A percentile compares a stretch with the other conserved stretches of the same genome.
Evolutionary conservation across 768 basidiomycete species (phyloP).

Genomic region (Cantharellus cinnabarinus): DNA sequence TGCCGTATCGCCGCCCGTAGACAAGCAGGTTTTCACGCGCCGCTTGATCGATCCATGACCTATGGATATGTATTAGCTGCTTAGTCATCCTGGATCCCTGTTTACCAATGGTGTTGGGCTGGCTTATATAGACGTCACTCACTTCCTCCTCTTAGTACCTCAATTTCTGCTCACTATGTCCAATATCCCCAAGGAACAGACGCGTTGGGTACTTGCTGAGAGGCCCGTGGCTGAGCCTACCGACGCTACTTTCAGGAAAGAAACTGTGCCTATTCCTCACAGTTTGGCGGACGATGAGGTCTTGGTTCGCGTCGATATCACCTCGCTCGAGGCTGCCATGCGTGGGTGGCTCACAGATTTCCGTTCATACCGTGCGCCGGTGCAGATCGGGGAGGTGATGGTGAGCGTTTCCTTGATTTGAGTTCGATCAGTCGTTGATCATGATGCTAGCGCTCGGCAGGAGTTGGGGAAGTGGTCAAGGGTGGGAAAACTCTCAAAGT

Average conservation of each 20-base stretch:
- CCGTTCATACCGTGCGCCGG: constrained; percentile 19
- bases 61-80: too few species aligned
- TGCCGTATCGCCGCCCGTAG: too few species aligned
- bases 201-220: constrained; percentile 32
- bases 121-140: too few species aligned
- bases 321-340: constrained; percentile 79
- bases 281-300: constrained; percentile 17
- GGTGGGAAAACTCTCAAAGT: constrained; percentile 30
- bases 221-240: constrained; percentile 47
- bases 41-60: too few species aligned
- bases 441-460: constrained; percentile 11
- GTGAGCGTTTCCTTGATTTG: constrained; percentile 26
- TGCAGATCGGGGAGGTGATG: constrained; percentile 50
- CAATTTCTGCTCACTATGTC: too few species aligned
- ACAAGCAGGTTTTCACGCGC: too few species aligned
- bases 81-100: too few species aligned
- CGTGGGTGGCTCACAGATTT: constrained; percentile 56
- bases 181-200: too few species aligned
- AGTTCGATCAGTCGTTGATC: too few species aligned
- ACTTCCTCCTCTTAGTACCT: too few species aligned
- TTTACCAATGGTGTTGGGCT: too few species aligned
- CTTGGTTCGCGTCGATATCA: constrained; percentile 58
- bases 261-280: constrained; percentile 7
- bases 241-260: constrained; percentile 44
- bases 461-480: constrained; percentile 28